Base-by-base conservation (phyloP, 176 grass and related monocot genomes). In the Paspalum vaginatum region DNA sequence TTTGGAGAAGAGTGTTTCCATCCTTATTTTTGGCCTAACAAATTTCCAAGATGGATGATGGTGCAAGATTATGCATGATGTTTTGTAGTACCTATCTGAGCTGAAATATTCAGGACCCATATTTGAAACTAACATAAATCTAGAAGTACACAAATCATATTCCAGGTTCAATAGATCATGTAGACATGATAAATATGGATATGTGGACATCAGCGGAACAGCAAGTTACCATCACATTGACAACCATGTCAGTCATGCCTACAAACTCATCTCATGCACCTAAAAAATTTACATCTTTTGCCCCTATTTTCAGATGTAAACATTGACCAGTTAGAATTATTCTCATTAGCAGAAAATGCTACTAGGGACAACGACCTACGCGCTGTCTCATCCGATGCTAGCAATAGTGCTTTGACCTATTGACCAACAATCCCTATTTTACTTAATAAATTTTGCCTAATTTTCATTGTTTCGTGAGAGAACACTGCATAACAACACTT, bases 111-210 rank as follows among this genome's bases (percentile, higher is more conserved):
- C 54, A 51, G 56, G 18, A 63, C 18, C 0, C 27, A 11, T 25
- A 39, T 39, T 27, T 49, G 61, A 84, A 38, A 59, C 52, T 44
- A 49, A 40, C 41, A 68, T 21, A n/a, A 26, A 66, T n/a, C 61
- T 13, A 26, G 26, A 1, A 40, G 22, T 20, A 74, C 47, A 53
- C 9, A 27, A 20, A 21, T 1, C 2, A 58, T 26, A 32, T 70
- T 78, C 64, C 53, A 53, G 11, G 9, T 46, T 4, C 0, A 44
- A 61, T n/a, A 45, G 7, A 75, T 75, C 17, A 42, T 12, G 7
- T 70, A 15, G 53, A 58, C 55, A 64, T 56, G 15, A 50, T 11
- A 49, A 79, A 20, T 52, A 78, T 42, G 16, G 14, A 14, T n/a
- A 68, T 44, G 61, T 61, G 63, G 61, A 9, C 44, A 38, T 32